Percentiles rank a stretch among this genome's conserved stretches.
Evolutionary conservation across 345 rosid genomes (phyloP).

Genomic region (Hibiscus syriacus): DNA sequence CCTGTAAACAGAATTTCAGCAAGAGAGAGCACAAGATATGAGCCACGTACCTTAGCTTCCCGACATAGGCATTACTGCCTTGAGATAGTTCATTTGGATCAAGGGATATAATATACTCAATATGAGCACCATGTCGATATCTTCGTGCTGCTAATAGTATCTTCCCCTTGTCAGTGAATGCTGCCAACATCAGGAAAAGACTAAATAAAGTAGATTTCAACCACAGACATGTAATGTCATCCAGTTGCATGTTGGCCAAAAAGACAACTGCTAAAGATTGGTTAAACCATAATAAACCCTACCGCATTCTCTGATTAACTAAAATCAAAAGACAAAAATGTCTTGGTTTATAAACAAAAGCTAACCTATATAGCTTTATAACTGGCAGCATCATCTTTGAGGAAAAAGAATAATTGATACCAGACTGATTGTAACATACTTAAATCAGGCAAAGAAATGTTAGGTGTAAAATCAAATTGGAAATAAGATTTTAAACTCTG

Average conservation of each 20-base stretch:
- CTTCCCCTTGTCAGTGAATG: slow-evolving; percentile 74
- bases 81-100: slow-evolving; percentile 85
- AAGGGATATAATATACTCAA: slow-evolving; percentile 81
- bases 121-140: slow-evolving; percentile 67
- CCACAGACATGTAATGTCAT: neutral
- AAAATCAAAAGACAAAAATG: neutral
- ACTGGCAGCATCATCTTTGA: neutral
- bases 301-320: neutral
- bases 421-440: neutral
- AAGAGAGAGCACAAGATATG: neutral
- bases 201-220: neutral
- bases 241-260: neutral
- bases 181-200: slow-evolving; percentile 27
- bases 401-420: neutral
- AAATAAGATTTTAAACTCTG: neutral
- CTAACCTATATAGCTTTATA: neutral
- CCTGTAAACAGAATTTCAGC: neutral
- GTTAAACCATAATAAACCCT: neutral
- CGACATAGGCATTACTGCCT: slow-evolving; percentile 88
- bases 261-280: neutral
- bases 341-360: neutral
- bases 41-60: slow-evolving; percentile 72
- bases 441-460: neutral
- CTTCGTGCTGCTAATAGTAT: slow-evolving; percentile 91
- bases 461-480: neutral